Evolutionary conservation across 2,329 filamentous ascomycete genomes (phyloP), one percentile per base, ranked within the genome.

Genomic region (Colletotrichum sp.): DNA sequence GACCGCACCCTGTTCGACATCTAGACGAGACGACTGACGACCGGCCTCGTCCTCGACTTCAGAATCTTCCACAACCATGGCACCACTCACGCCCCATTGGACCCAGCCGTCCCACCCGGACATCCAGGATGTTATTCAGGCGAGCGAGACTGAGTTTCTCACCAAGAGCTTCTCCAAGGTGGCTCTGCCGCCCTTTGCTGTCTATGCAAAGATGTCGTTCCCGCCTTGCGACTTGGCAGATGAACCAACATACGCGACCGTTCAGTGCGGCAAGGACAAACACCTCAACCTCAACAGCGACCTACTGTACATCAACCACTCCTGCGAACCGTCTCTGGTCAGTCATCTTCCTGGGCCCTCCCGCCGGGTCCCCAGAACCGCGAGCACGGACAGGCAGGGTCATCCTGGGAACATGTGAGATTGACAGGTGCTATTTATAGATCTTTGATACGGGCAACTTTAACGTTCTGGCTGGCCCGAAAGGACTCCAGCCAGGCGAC

Each of bases 221-320:
- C 92, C 93, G 47, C 89, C 91, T 5, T 91, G 90, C 79, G 89
- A 88, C 21, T 79, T 84, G n/a, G 88, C 88, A 65, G 81, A 85
- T 5, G 85, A 87, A 75, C 86, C 90, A 4, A 92, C 90, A 13
- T 93, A 93, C 78, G 90, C 91, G 34, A 92, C 91, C 3, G 90
- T 93, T 31, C 91, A 93, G 82, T 88, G 88, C 74, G 89, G 86
- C 73, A 83, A 83, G 68, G 81, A 89, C 76, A 83, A 83, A 70
- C 91, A 93, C 80, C 82, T 93, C 77, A 88, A 90, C 78, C 84
- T 93, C 57, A 93, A 93, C 84, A 92, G 89, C 78, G 91, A 93
- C 78, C 80, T 93, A 79, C 81, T 93, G 59, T 93, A 92, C 82
- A 90, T 92, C 77, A 93, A 93, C 81, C 91, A 93, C 83, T 91